Base-by-base conservation (phyloP, 2,329 filamentous ascomycete genomes). In the Pseudocercospora musae region DNA sequence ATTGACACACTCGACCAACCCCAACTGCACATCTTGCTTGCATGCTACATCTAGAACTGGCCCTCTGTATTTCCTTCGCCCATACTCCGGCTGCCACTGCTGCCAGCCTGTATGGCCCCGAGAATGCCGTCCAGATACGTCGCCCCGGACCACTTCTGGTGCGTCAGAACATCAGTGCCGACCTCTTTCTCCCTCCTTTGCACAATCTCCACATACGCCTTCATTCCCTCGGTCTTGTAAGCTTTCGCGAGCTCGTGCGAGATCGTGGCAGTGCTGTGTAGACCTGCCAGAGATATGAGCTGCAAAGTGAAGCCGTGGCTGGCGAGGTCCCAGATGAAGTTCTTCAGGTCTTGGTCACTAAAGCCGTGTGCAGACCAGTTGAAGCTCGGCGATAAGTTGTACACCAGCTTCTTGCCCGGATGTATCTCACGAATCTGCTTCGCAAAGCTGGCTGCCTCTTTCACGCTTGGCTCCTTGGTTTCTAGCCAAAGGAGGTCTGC, bases 301-400 rank as follows among this genome's bases (percentile, higher is more conserved):
- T 89, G 86, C 59, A 89, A 78, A 23, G 87, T 82, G 68, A 88
- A 89, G 63, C 94, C 94, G 71, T 97, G 90, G 74, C 88, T 87
- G 8, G 93, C 95, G 68, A 99, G 87, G 76, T 98, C 94, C 94
- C 94, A 98, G 71, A 99, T 90, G 77, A 99, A 99, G 5, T 86
- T 92, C 79, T 90, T 92, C 59, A 99, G 84, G 5, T 89, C 89
- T 64, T 87, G 87, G 66, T 92, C 87, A 2, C 85, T 89, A 78
- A 98, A 99, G 29, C 94, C 95, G 75, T 98, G 93, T 10, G 87
- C 87, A 87, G 96, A 95, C 95, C 95, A 99, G 82, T 99, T 98
- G 84, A 99, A 99, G 8, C 91, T 96, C 0, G 95, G 95, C 4
- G 89, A 93, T 1, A 99, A 85, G 79, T 99, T 99, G 81, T 99